A percentile compares a stretch with the other conserved stretches of the same genome.
Evolutionary conservation across 805 yeast genomes (phyloP).

Genomic region (Tetrapisispora phaffii): DNA sequence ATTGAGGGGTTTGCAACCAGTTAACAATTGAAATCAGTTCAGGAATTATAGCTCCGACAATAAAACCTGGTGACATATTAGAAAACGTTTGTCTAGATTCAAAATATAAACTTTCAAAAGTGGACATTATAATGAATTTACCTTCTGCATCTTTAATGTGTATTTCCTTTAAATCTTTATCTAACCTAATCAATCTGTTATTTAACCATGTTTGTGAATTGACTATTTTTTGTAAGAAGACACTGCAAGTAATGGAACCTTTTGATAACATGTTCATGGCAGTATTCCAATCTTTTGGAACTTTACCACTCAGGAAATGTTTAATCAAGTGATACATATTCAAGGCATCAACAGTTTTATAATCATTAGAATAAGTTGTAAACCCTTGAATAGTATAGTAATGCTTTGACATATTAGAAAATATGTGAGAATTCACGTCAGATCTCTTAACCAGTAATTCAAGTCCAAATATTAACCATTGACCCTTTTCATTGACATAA

Average conservation of each 20-base stretch:
- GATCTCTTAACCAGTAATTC: constrained; percentile 39
- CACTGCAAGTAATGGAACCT: constrained; percentile 24
- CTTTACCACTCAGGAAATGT: constrained; percentile 33
- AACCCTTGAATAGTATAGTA: constrained; percentile 9
- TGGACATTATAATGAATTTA: constrained; percentile 33
- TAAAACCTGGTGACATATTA: constrained; percentile 39
- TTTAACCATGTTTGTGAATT: constrained; percentile 27
- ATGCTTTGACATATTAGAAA: constrained; percentile 4
- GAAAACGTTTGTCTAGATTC: constrained; percentile 31
- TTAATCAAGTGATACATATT: constrained; percentile 26
- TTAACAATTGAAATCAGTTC: constrained; percentile 35
- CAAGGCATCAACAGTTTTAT: constrained; percentile 31
- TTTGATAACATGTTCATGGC: constrained; percentile 7
- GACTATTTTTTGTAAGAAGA: constrained; percentile 28
- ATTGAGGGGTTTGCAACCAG: constrained; percentile 7
- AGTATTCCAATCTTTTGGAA: constrained; percentile 32
- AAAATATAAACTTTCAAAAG: constrained; percentile 27
- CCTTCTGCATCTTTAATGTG: constrained; percentile 44
- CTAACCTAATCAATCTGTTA: constrained; percentile 43
- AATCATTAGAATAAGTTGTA: constrained; percentile 16
- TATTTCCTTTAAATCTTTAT: constrained; percentile 45
- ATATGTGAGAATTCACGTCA: constrained; percentile 11
- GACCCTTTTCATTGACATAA: constrained; percentile 60
- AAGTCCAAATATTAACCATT: constrained; percentile 78
- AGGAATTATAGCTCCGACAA: constrained; percentile 60